A percentile compares a stretch with the other conserved stretches of the same genome.
These are phyloP conservation scores for Jasminum sambac DNA, from an alignment of 257 asterid genomes.

Conservation along the genomic window DNA sequence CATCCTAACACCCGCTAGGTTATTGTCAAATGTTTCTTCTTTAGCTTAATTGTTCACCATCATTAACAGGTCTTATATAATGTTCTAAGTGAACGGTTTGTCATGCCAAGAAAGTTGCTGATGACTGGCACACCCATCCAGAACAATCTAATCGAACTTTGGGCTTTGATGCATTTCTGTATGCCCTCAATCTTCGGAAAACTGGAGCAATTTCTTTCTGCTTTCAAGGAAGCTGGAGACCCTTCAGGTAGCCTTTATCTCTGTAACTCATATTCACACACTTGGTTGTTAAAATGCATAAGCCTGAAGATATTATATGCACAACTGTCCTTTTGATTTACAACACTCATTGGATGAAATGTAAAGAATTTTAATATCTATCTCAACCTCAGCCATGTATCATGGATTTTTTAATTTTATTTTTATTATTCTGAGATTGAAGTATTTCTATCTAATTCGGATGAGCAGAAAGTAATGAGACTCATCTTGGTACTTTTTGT, in stretches of 20 bases:
- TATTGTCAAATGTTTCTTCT: conserved; percentile 17
- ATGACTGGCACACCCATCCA: conserved; percentile 98
- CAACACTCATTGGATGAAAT: neutral
- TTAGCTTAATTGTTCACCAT: conserved; percentile 6
- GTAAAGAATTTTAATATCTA: too few relatives aligned
- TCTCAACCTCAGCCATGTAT: neutral
- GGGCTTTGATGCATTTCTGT: conserved; percentile 93
- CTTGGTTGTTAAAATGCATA: conserved; percentile 5
- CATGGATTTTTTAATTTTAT: neutral
- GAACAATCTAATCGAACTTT: conserved; percentile 85
- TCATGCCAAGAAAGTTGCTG: conserved; percentile 86
- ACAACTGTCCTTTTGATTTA: neutral
- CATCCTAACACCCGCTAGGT: too few relatives aligned
- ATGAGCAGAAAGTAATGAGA: neutral
- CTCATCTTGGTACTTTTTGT: conserved; percentile 20
- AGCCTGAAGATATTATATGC: conserved; percentile 7
- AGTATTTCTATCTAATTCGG: conserved; percentile 3
- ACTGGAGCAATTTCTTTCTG: conserved; percentile 65
- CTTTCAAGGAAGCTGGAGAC: conserved; percentile 90
- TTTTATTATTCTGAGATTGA: neutral
- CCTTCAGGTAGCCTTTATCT: conserved; percentile 54
- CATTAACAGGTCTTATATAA: conserved; percentile 69
- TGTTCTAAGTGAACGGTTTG: conserved; percentile 59
- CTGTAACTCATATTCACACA: conserved; percentile 3
- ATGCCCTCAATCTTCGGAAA: conserved; percentile 81